phyloP scores from a whole-genome alignment of 768 basidiomycete genomes.

The Serendipita sp. region DNA sequence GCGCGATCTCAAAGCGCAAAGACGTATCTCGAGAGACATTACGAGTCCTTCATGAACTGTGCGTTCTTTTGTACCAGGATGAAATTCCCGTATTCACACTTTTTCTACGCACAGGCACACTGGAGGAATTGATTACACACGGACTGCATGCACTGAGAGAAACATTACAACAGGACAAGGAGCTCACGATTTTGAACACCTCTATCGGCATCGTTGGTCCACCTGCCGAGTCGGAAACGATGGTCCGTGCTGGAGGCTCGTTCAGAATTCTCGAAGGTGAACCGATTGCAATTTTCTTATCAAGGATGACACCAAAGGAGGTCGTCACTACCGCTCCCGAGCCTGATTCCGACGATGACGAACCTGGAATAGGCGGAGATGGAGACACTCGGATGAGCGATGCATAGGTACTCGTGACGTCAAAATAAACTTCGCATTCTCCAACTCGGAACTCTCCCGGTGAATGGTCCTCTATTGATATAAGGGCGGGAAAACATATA shows the following conservation, averaged over 20 bases:
- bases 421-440: slow-evolving; percentile 9
- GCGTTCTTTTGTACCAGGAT: slow-evolving; percentile 20
- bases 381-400: slow-evolving; percentile 82
- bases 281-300: slow-evolving; percentile 53
- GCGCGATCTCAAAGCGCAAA: slow-evolving; percentile 97
- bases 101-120: slow-evolving; percentile 35
- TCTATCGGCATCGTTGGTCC: slow-evolving; percentile 87
- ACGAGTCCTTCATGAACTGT: slow-evolving; percentile 77
- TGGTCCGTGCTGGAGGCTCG: slow-evolving; percentile 33
- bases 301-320: slow-evolving; percentile 64
- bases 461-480: no score
- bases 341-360: slow-evolving; percentile 24
- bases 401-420: not conserved
- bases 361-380: slow-evolving; percentile 32
- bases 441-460: no score
- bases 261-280: slow-evolving; percentile 88
- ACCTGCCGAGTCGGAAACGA: slow-evolving; percentile 40
- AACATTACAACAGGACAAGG: slow-evolving; percentile 97
- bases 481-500: no score
- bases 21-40: slow-evolving; percentile 94
- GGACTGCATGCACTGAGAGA: slow-evolving; percentile 91
- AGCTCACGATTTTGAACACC: slow-evolving; percentile 83
- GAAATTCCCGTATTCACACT: not conserved
- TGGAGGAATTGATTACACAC: slow-evolving; percentile 82
- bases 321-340: slow-evolving; percentile 17